Evolutionary conservation across 768 basidiomycete species (phyloP).

Genomic region (Lactifluus rugatus): DNA sequence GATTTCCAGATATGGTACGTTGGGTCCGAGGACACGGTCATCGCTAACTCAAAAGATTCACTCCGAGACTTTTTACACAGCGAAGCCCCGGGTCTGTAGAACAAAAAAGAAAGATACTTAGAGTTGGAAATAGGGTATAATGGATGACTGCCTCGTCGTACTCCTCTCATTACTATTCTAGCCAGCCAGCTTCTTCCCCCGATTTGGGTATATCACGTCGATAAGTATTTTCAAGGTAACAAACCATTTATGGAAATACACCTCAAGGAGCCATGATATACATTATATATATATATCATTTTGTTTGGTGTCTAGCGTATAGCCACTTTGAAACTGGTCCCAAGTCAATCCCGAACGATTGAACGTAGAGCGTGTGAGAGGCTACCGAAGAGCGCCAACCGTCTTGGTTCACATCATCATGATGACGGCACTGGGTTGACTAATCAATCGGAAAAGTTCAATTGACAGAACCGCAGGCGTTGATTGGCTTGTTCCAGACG

Average conservation of each 20-base stretch:
- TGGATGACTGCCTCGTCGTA: too few species aligned
- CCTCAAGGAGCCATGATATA: too few species aligned
- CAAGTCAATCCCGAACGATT: not conserved
- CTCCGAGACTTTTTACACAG: not conserved
- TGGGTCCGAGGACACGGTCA: not conserved
- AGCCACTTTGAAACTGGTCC: not conserved
- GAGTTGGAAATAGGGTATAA: too few species aligned
- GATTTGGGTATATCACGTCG: not conserved
- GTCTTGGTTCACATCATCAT: too few species aligned
- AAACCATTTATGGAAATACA: too few species aligned
- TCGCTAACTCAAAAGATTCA: not conserved
- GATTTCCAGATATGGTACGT: slow-evolving; percentile 8
- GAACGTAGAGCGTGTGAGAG: not conserved
- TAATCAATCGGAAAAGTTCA: slow-evolving; percentile 5
- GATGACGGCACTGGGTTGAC: not conserved
- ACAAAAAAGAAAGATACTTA: too few species aligned
- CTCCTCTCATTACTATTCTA: not conserved
- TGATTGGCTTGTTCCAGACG: not conserved
- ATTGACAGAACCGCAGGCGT: not conserved
- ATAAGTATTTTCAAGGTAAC: not conserved
- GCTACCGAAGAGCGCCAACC: too few species aligned
- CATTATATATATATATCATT: not conserved
- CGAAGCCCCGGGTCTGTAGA: too few species aligned
- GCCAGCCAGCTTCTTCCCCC: not conserved
- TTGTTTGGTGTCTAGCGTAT: not conserved